A percentile compares a stretch with the other conserved stretches of the same genome.
Evolutionary conservation across 2,329 filamentous ascomycete genomes (phyloP).

Genomic region (Fonsecaea pugnacius): DNA sequence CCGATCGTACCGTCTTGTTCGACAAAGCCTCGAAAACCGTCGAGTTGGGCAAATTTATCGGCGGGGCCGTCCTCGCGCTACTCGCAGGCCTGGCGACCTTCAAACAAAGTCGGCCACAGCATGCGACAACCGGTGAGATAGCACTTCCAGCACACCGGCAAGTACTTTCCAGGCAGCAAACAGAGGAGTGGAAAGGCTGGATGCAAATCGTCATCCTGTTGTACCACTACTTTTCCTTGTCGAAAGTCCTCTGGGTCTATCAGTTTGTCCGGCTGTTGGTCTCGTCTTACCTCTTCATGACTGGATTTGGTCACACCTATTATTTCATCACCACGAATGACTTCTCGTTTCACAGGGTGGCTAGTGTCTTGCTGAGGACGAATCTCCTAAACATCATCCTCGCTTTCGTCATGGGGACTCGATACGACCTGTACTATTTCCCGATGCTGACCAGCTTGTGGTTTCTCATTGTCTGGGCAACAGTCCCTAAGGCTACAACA

Average conservation of each 20-base stretch:
- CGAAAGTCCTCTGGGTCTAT: conserved; percentile 57
- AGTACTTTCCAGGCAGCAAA: conserved; percentile 61
- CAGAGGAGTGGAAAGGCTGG: conserved; percentile 69
- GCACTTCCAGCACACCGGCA: background rate
- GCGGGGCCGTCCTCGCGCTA: conserved; percentile 37
- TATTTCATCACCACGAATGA: conserved; percentile 63
- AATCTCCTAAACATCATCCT: conserved; percentile 62
- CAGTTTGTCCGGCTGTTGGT: conserved; percentile 60
- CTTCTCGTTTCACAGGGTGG: conserved; percentile 60
- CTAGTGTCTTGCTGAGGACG: conserved; percentile 59
- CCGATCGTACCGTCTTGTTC: conserved; percentile 61
- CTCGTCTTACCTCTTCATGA: conserved; percentile 66
- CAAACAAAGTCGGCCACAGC: background rate
- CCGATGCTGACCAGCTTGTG: conserved; percentile 64
- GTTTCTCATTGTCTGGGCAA: conserved; percentile 63
- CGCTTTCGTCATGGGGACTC: conserved; percentile 61
- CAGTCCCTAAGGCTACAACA: conserved; percentile 50
- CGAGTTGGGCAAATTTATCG: conserved; percentile 27
- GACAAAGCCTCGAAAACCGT: conserved; percentile 56
- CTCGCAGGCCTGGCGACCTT: conserved; percentile 29
- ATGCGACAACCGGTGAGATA: background rate
- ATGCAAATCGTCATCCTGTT: conserved; percentile 63
- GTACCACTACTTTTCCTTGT: conserved; percentile 64
- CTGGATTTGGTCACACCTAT: conserved; percentile 64
- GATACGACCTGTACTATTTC: conserved; percentile 64